These are phyloP conservation scores for Prinsepia uniflora DNA, from an alignment of 306 rosid species.

Conservation along the genomic window DNA sequence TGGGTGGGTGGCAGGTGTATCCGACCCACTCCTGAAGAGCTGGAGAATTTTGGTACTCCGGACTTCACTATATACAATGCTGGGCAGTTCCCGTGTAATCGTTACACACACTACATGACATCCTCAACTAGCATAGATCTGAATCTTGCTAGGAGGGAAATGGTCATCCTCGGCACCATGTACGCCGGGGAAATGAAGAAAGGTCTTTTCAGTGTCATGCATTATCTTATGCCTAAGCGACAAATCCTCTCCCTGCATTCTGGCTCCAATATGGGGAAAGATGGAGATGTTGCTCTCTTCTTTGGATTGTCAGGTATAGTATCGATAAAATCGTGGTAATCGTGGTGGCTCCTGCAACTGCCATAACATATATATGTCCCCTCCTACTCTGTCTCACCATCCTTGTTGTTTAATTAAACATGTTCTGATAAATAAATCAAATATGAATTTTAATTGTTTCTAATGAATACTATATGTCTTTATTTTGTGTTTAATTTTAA, in stretches of 20 bases:
- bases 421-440: not conserved
- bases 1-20: slow-evolving; percentile 84
- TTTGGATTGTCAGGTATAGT: slow-evolving; percentile 91
- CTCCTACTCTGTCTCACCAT: slow-evolving; percentile 22
- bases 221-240: slow-evolving; percentile 86
- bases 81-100: slow-evolving; percentile 89
- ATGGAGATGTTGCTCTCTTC: slow-evolving; percentile 94
- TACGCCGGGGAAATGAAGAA: slow-evolving; percentile 98
- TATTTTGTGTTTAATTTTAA: not conserved
- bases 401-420: slow-evolving; percentile 10
- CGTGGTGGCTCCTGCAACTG: slow-evolving; percentile 20
- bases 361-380: slow-evolving; percentile 21
- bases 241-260: slow-evolving; percentile 81
- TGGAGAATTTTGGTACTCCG: slow-evolving; percentile 84
- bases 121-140: slow-evolving; percentile 89
- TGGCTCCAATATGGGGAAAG: slow-evolving; percentile 83
- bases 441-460: not conserved
- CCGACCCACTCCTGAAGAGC: slow-evolving; percentile 84
- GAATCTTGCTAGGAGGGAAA: slow-evolving; percentile 75
- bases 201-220: slow-evolving; percentile 87
- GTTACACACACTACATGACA: slow-evolving; percentile 91
- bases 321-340: slow-evolving; percentile 7
- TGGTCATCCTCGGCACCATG: slow-evolving; percentile 95
- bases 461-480: not conserved
- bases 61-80: slow-evolving; percentile 97